Percentiles rank a stretch among this genome's conserved stretches.
These are phyloP conservation scores for Asterionellopsis glacialis DNA, from an alignment of 108 stramenopile genomes.

Conservation along the genomic window DNA sequence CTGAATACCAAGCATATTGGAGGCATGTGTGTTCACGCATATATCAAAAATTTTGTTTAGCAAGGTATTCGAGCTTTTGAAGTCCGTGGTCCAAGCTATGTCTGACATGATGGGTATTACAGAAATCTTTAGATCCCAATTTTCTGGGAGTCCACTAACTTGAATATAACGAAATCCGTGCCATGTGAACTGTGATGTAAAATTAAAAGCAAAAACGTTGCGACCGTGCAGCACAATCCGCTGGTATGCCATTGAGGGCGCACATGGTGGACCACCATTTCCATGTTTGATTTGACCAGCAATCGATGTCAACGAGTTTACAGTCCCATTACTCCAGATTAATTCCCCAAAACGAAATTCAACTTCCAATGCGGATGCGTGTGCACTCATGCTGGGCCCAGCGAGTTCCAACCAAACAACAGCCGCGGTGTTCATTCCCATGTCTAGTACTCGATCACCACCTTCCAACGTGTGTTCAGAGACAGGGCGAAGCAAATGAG, in stretches of 20 bases:
- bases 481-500: too few species aligned
- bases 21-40: slow-evolving; percentile 2
- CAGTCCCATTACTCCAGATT: slow-evolving; percentile 6
- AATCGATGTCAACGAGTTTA: slow-evolving; percentile 5
- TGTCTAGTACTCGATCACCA: too few species aligned
- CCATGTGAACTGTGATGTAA: slow-evolving; percentile 3
- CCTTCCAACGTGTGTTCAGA: too few species aligned
- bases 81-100: not conserved
- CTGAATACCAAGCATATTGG: slow-evolving; percentile 49
- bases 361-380: slow-evolving; percentile 3
- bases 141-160: not conserved
- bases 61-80: not conserved
- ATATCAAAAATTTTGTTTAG: not conserved
- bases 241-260: too few species aligned
- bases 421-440: too few species aligned
- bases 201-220: too few species aligned
- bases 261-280: too few species aligned
- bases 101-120: not conserved
- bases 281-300: not conserved
- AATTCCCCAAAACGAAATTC: slow-evolving; percentile 12
- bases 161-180: slow-evolving; percentile 9
- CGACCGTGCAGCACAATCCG: too few species aligned
- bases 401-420: too few species aligned
- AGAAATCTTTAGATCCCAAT: not conserved
- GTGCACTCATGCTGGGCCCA: too few species aligned